phyloP scores from a whole-genome alignment of 129 eudicot genomes.

The Flaveria trinervia region DNA sequence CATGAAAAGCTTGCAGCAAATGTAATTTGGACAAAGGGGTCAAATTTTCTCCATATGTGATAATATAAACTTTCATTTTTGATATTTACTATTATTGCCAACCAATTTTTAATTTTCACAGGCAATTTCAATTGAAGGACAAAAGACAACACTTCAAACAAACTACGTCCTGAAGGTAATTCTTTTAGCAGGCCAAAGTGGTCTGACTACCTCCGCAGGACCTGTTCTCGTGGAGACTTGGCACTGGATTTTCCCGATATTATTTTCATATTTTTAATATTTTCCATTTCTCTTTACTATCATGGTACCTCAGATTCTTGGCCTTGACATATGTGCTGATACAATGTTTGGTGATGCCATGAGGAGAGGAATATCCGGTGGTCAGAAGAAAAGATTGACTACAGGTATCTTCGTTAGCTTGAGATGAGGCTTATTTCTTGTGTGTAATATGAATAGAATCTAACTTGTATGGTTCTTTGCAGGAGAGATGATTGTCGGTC shows the following conservation, averaged over 20 bases:
- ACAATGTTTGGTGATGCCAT: conserved; percentile 71
- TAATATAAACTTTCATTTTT: no score
- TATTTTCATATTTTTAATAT: background rate
- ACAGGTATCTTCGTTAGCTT: conserved; percentile 45
- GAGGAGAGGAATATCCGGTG: conserved; percentile 84
- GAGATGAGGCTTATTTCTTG: no score
- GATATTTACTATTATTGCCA: background rate
- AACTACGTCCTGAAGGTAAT: conserved; percentile 60
- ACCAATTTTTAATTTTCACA: conserved; percentile 11
- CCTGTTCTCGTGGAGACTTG: no score
- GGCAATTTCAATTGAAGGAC: conserved; percentile 58
- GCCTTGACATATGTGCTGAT: conserved; percentile 83
- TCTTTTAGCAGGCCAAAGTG: conserved; percentile 1
- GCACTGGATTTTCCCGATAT: background rate
- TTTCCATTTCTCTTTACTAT: background rate
- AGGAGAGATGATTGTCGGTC: conserved; percentile 92
- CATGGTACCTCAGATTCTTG: conserved; percentile 55
- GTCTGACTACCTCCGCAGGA: no score
- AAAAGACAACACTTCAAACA: conserved; percentile 55
- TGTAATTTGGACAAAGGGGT: no score
- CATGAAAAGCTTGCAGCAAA: no score
- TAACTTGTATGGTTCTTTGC: conserved; percentile 13
- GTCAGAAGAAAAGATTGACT: conserved; percentile 85
- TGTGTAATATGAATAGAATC: background rate
- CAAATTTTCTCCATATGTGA: no score